A percentile compares a stretch with the other conserved stretches of the same genome.
Evolutionary conservation across 257 asterid genomes (phyloP).

Genomic region (Solanum virginianum): DNA sequence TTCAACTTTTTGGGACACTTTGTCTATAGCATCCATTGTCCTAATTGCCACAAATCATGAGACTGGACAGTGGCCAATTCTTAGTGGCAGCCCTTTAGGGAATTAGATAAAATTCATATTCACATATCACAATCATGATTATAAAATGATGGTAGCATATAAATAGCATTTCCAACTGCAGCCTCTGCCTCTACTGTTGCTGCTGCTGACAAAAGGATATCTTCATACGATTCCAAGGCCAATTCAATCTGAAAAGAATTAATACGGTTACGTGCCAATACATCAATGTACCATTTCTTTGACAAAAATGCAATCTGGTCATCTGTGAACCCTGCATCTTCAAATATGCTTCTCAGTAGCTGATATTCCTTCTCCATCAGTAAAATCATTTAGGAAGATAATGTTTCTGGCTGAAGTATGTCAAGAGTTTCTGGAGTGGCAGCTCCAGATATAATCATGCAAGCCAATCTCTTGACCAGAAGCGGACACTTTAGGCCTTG

Average conservation of each 20-base stretch:
- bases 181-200: constrained; percentile 69
- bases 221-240: constrained; percentile 57
- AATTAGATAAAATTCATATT: not conserved
- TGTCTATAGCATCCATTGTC: not conserved
- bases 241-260: constrained; percentile 79
- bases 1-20: not conserved
- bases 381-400: constrained; percentile 34
- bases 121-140: constrained; percentile 75
- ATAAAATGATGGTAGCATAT: constrained; percentile 76
- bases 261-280: constrained; percentile 69
- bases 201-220: constrained; percentile 65
- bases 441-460: constrained; percentile 50
- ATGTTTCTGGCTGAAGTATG: constrained; percentile 56
- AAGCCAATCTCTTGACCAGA: constrained; percentile 62
- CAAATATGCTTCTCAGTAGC: constrained; percentile 43
- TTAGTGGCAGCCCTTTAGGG: not conserved
- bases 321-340: constrained; percentile 27
- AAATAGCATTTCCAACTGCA: constrained; percentile 81
- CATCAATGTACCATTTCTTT: constrained; percentile 64
- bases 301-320: constrained; percentile 57
- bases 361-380: constrained; percentile 52
- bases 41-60: not conserved
- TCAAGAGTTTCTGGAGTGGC: constrained; percentile 37
- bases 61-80: not conserved
- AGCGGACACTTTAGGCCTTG: constrained; percentile 77